Conservation (phyloP, 352 stramenopile genomes). For the Peronospora destructor region DNA sequence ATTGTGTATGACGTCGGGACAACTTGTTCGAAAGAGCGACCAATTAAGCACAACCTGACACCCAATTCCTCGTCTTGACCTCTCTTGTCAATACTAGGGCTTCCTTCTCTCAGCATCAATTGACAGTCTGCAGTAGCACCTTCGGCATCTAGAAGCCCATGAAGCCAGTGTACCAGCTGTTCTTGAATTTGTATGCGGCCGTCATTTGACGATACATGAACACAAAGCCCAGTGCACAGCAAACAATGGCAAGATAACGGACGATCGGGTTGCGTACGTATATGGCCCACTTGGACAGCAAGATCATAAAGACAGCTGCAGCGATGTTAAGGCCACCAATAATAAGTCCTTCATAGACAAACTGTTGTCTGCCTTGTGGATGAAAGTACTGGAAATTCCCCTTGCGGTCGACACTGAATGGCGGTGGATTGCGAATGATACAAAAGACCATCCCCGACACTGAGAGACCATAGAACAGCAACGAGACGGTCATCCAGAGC, state of each 20-base stretch:
- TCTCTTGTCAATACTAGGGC: too few relatives aligned
- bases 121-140: neutral
- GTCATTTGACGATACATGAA: conserved; percentile 85
- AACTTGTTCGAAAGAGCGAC: too few relatives aligned
- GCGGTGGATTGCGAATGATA: conserved; percentile 81
- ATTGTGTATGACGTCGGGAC: too few relatives aligned
- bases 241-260: conserved; percentile 49
- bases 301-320: conserved; percentile 62
- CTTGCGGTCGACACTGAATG: conserved; percentile 62
- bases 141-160: conserved; percentile 58
- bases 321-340: conserved; percentile 63
- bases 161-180: conserved; percentile 84
- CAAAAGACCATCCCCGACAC: conserved; percentile 87
- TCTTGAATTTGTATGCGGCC: conserved; percentile 81
- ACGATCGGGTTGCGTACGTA: conserved; percentile 55
- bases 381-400: conserved; percentile 86
- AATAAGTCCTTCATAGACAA: conserved; percentile 78
- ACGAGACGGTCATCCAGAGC: conserved; percentile 83
- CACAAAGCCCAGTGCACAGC: conserved; percentile 60
- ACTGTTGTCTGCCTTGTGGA: conserved; percentile 74
- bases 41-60: too few relatives aligned
- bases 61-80: too few relatives aligned
- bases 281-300: conserved; percentile 79
- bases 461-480: conserved; percentile 84
- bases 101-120: conserved; percentile 3